These are phyloP conservation scores for Dothidotthia symphoricarpi DNA, from an alignment of 2,329 filamentous ascomycete species.

Conservation along the genomic window DNA sequence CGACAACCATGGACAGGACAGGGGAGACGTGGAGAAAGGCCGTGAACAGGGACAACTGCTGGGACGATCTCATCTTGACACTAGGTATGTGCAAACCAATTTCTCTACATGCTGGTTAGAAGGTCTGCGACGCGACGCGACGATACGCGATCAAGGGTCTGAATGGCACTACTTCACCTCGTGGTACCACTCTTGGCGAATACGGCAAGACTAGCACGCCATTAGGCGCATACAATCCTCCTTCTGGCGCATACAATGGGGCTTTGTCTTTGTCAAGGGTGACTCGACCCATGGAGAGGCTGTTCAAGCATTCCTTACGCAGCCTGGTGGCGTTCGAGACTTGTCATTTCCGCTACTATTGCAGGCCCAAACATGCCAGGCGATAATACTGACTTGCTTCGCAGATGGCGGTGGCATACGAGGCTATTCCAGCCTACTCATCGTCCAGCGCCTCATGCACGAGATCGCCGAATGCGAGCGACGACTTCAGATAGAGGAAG, in stretches of 20 bases:
- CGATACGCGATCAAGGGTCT: no score
- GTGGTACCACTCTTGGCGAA: no score
- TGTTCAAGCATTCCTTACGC: no score
- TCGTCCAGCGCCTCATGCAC: conserved; percentile 51
- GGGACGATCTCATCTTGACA: conserved; percentile 51
- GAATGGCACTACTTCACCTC: no score
- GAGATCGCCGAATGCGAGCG: conserved; percentile 48
- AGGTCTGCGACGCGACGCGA: neutral
- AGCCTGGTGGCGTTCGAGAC: no score
- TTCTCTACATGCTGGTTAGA: no score
- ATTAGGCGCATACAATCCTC: no score
- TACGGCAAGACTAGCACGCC: no score
- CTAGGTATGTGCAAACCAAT: conserved; percentile 34
- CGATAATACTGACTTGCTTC: no score
- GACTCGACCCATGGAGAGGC: no score
- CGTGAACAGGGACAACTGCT: conserved; percentile 45
- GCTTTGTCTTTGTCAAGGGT: no score
- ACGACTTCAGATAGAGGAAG: conserved; percentile 46
- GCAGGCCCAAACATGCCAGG: no score
- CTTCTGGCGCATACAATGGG: neutral
- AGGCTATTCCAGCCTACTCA: conserved; percentile 52
- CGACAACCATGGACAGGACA: conserved; percentile 41
- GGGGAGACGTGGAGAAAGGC: conserved; percentile 46
- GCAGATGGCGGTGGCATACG: conserved; percentile 52
- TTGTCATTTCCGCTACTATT: neutral